phyloP scores from a whole-genome alignment of 805 yeast species.

The Metschnikowia matae region DNA sequence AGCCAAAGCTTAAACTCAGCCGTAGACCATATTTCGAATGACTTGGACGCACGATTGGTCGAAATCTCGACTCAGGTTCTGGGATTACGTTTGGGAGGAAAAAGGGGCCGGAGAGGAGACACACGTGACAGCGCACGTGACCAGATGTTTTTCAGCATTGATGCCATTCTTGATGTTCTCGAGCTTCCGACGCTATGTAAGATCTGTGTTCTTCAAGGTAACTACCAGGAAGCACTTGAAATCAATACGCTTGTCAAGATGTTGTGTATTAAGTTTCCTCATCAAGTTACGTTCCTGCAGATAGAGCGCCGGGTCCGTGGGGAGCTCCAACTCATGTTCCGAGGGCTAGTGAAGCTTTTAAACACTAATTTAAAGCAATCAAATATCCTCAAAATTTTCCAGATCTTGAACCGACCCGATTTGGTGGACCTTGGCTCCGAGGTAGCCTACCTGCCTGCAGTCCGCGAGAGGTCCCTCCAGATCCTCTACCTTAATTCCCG shows the following conservation, averaged over 20 bases:
- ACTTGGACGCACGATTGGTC: conserved; percentile 16
- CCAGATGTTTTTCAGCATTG: conserved; percentile 56
- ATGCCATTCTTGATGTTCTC: conserved; percentile 68
- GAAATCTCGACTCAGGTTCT: conserved; percentile 11
- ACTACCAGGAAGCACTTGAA: conserved; percentile 86
- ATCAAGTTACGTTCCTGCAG: conserved; percentile 46
- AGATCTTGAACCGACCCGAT: conserved; percentile 68
- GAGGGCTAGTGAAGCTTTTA: conserved; percentile 63
- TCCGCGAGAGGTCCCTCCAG: conserved; percentile 30
- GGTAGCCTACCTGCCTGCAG: not conserved
- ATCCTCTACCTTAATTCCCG: conserved; percentile 65
- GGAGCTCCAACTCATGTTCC: conserved; percentile 63
- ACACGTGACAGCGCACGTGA: conserved; percentile 16
- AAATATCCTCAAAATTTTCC: conserved; percentile 71
- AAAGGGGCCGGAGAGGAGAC: conserved; percentile 5
- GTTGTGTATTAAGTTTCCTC: conserved; percentile 65
- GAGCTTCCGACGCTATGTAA: conserved; percentile 80
- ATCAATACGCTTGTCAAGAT: conserved; percentile 71
- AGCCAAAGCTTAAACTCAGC: conserved; percentile 28
- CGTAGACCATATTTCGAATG: conserved; percentile 2
- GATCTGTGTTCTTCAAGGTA: conserved; percentile 82
- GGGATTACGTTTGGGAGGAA: conserved; percentile 12
- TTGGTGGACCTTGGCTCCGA: conserved; percentile 24
- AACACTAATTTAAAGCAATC: conserved; percentile 75
- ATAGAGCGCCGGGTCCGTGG: conserved; percentile 49